Evolutionary conservation across 805 yeast genomes (phyloP).

Genomic region (Kregervanrija fluxuum): DNA sequence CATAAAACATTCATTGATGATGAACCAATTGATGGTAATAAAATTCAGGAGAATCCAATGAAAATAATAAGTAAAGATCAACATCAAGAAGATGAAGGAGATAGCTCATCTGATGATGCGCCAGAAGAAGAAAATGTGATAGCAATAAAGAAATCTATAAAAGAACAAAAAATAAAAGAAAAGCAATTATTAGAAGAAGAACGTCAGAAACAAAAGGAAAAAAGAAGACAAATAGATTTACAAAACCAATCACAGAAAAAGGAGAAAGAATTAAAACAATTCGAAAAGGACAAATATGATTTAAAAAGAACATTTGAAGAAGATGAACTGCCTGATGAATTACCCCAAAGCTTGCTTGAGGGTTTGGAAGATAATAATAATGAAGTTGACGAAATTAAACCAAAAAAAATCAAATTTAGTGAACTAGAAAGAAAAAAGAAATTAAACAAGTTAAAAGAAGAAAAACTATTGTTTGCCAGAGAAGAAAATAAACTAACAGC

Average conservation of each 20-base stretch:
- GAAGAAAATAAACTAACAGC: conserved; percentile 25
- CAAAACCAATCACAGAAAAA: conserved; percentile 27
- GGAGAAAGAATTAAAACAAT: conserved; percentile 16
- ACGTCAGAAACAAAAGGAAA: conserved; percentile 25
- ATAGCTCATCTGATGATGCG: conserved; percentile 36
- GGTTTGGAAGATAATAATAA: conserved; percentile 13
- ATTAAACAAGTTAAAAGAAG: conserved; percentile 14
- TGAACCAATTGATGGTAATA: conserved; percentile 6
- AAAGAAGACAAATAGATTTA: conserved; percentile 26
- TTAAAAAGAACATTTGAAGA: conserved; percentile 7
- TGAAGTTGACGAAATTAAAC: conserved; percentile 12
- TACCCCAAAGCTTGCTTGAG: conserved; percentile 34
- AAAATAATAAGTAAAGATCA: too few species aligned
- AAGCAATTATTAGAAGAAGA: conserved; percentile 10
- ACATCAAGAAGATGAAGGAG: background rate
- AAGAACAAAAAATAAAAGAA: conserved; percentile 20
- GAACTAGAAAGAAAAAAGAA: conserved; percentile 23
- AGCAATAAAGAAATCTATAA: conserved; percentile 12
- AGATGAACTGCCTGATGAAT: conserved; percentile 28
- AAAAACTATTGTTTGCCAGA: background rate
- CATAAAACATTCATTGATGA: conserved; percentile 11
- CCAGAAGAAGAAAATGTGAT: conserved; percentile 40
- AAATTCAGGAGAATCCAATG: background rate
- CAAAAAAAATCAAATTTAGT: conserved; percentile 8
- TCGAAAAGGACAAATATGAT: conserved; percentile 7